Conservation (phyloP, 2,329 filamentous ascomycete species). For the Rhinocladiella similis region DNA sequence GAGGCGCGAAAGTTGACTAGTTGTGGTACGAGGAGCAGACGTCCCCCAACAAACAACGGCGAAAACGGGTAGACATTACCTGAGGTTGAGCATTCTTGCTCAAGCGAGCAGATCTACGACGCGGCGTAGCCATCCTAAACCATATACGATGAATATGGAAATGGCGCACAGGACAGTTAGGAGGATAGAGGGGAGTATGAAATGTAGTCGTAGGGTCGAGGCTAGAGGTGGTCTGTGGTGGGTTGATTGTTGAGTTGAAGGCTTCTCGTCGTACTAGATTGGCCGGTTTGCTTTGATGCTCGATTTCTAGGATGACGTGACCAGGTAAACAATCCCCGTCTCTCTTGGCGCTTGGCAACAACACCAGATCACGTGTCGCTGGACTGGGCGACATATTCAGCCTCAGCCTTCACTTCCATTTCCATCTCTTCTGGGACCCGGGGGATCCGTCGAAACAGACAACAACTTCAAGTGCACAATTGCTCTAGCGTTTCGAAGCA, state of each 20-base stretch:
- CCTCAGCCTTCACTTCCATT: too few species aligned
- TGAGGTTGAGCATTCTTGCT: conserved; percentile 24
- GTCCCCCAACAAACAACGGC: neutral
- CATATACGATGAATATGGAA: neutral
- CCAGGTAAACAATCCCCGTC: conserved; percentile 3
- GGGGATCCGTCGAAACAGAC: too few species aligned
- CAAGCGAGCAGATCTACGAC: conserved; percentile 28
- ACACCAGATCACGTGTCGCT: conserved; percentile 9
- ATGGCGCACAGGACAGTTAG: neutral
- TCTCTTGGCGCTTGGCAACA: neutral
- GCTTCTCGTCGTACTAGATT: neutral
- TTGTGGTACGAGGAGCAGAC: too few species aligned
- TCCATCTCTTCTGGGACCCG: too few species aligned
- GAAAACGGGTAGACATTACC: conserved; percentile 18
- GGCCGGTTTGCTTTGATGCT: neutral
- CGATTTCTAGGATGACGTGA: neutral
- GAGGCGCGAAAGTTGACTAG: too few species aligned
- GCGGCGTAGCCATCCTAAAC: conserved; percentile 21
- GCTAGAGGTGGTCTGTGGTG: neutral
- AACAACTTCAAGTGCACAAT: too few species aligned
- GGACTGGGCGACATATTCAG: too few species aligned
- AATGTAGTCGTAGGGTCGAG: neutral
- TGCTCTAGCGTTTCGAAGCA: too few species aligned
- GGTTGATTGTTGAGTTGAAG: neutral
- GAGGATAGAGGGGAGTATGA: neutral